Conservation (phyloP, 345 rosid species). For the thale cress (Arabidopsis thaliana) region DNA sequence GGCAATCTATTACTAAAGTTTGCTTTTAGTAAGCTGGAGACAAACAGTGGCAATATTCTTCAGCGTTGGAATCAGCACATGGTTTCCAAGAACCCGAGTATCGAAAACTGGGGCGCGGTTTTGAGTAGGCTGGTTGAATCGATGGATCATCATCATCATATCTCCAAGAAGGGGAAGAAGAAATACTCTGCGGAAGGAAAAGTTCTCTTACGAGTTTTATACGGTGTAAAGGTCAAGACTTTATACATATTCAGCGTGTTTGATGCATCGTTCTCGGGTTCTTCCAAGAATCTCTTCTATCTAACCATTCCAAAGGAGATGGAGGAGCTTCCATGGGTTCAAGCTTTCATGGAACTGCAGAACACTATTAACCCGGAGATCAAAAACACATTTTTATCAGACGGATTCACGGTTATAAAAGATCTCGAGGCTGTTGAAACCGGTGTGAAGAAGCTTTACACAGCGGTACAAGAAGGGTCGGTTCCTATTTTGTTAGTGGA, state of each 20-base stretch:
- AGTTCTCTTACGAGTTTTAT: conserved; percentile 79
- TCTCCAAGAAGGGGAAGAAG: conserved; percentile 56
- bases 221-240: conserved; percentile 76
- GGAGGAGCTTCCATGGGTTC: conserved; percentile 60
- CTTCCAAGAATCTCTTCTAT: conserved; percentile 54
- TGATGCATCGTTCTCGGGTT: conserved; percentile 73
- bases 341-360: conserved; percentile 62
- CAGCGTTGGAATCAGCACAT: conserved; percentile 64
- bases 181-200: conserved; percentile 70
- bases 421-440: conserved; percentile 66
- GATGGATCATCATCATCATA: conserved; percentile 36
- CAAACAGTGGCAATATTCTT: conserved; percentile 13
- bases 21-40: conserved; percentile 63
- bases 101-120: conserved; percentile 56
- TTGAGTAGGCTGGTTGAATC: conserved; percentile 59
- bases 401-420: conserved; percentile 49
- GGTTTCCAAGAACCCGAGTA: conserved; percentile 59
- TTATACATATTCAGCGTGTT: conserved; percentile 65
- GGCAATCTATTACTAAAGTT: conserved; percentile 74
- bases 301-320: conserved; percentile 49
- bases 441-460: conserved; percentile 58
- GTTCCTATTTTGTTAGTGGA: conserved; percentile 45
- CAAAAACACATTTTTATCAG: conserved; percentile 50
- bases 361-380: conserved; percentile 53
- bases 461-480: conserved; percentile 54